Percentiles rank a stretch among this genome's conserved stretches.
These are phyloP conservation scores for Hypericum perforatum DNA, from an alignment of 345 rosid genomes.

Conservation along the genomic window DNA sequence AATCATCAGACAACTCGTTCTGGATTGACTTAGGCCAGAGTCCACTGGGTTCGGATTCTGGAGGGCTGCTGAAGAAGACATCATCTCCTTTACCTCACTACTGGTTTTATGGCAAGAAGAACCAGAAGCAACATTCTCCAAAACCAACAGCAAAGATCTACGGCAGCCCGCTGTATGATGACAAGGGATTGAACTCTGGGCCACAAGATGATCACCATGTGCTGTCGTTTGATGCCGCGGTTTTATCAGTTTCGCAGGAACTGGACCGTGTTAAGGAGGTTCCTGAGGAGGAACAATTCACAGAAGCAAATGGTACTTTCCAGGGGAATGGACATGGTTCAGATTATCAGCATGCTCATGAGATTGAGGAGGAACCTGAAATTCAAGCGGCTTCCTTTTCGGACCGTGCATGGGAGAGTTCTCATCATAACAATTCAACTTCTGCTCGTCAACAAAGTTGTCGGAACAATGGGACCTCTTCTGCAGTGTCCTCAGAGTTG, in stretches of 20 bases:
- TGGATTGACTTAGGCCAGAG: slow-evolving; percentile 98
- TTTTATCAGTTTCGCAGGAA: slow-evolving; percentile 81
- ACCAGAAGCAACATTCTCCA: slow-evolving; percentile 50
- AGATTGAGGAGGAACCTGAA: slow-evolving; percentile 71
- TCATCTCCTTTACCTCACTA: slow-evolving; percentile 55
- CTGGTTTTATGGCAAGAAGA: slow-evolving; percentile 66
- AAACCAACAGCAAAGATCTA: slow-evolving; percentile 48
- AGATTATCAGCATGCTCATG: slow-evolving; percentile 22
- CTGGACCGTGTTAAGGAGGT: slow-evolving; percentile 42
- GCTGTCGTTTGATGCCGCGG: slow-evolving; percentile 91
- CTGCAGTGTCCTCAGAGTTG: slow-evolving; percentile 39
- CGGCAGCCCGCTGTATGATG: slow-evolving; percentile 62
- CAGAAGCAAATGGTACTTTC: slow-evolving; percentile 15
- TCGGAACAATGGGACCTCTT: slow-evolving; percentile 40
- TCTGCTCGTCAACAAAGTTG: slow-evolving; percentile 17
- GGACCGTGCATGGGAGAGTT: slow-evolving; percentile 20
- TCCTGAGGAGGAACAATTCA: slow-evolving; percentile 39
- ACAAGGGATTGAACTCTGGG: slow-evolving; percentile 33
- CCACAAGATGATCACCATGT: slow-evolving; percentile 42
- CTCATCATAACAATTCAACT: slow-evolving; percentile 23
- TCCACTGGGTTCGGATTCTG: slow-evolving; percentile 64
- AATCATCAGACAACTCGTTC: slow-evolving; percentile 72
- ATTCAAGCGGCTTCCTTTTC: slow-evolving; percentile 16
- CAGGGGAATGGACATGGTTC: slow-evolving; percentile 19
- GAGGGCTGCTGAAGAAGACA: slow-evolving; percentile 38